Evolutionary conservation across 2,329 filamentous ascomycete species (phyloP).

Genomic region (Podosphaera xanthii): DNA sequence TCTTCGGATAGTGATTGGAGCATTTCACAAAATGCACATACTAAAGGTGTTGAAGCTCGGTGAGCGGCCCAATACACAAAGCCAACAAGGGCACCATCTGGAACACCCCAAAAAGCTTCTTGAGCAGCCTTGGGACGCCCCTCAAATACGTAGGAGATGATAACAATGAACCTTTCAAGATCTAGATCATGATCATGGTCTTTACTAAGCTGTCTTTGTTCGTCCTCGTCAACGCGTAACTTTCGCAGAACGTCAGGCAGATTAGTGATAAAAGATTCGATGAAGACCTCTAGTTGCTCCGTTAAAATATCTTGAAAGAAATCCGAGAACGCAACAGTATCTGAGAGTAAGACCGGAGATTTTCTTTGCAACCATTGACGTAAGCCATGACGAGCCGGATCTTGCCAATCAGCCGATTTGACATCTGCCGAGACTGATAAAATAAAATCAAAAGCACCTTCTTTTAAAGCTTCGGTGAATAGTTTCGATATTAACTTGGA

Average conservation of each 20-base stretch:
- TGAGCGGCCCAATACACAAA: constrained; percentile 96
- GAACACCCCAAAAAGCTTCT: constrained; percentile 66
- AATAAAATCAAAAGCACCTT: constrained; percentile 82
- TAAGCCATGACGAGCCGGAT: constrained; percentile 64
- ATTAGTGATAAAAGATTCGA: constrained; percentile 84
- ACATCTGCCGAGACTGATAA: constrained; percentile 66
- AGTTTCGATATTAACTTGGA: constrained; percentile 46
- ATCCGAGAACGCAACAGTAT: constrained; percentile 43
- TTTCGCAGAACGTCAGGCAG: constrained; percentile 79
- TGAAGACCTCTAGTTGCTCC: constrained; percentile 64
- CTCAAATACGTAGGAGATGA: constrained; percentile 83
- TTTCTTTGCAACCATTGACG: constrained; percentile 67
- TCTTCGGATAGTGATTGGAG: constrained; percentile 70
- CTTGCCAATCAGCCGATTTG: constrained; percentile 62
- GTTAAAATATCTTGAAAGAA: constrained; percentile 54
- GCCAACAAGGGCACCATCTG: constrained; percentile 78
- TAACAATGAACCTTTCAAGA: constrained; percentile 73
- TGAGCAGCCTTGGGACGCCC: constrained; percentile 62
- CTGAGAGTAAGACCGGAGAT: constrained; percentile 42
- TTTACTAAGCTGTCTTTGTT: constrained; percentile 49
- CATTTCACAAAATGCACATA: constrained; percentile 93
- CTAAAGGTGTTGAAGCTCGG: constrained; percentile 81
- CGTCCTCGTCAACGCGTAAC: constrained; percentile 72
- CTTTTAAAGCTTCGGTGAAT: constrained; percentile 57
- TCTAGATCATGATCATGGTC: constrained; percentile 45